These are phyloP conservation scores for Chalciporus chontae DNA, from an alignment of 768 basidiomycete genomes.

Conservation along the genomic window DNA sequence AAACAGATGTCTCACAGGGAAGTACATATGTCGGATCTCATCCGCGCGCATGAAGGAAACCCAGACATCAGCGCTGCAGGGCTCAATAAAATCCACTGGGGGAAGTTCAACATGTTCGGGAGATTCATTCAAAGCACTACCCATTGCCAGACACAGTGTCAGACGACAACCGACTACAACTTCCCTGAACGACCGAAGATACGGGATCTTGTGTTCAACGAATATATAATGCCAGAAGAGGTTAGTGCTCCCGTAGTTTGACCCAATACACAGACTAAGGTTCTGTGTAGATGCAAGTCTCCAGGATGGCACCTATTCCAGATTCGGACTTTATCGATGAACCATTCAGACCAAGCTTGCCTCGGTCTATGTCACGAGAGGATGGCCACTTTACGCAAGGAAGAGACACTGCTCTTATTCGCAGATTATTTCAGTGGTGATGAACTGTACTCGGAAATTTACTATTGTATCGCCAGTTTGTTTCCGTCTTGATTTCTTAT, in stretches of 20 bases:
- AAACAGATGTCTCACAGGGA: conserved; percentile 52
- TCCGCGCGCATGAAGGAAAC: conserved; percentile 84
- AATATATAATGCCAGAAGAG: conserved; percentile 66
- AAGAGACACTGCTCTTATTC: conserved; percentile 45
- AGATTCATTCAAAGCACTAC: conserved; percentile 75
- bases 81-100: conserved; percentile 84
- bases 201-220: conserved; percentile 49
- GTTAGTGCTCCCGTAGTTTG: conserved; percentile 35
- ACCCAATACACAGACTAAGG: conserved; percentile 4
- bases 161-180: conserved; percentile 52
- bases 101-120: conserved; percentile 91
- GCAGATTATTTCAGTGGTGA: conserved; percentile 49
- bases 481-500: conserved; percentile 26
- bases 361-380: conserved; percentile 32
- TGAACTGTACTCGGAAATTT: conserved; percentile 19
- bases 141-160: conserved; percentile 76
- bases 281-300: conserved; percentile 56
- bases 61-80: conserved; percentile 65
- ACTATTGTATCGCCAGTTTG: conserved; percentile 27
- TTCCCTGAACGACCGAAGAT: conserved; percentile 57
- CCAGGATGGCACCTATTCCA: conserved; percentile 54
- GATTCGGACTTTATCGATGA: conserved; percentile 40
- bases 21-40: conserved; percentile 86
- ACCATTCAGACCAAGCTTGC: conserved; percentile 32
- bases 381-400: conserved; percentile 29